Conservation (phyloP, 2,329 filamentous ascomycete species). For the Penicillium crustosum region DNA sequence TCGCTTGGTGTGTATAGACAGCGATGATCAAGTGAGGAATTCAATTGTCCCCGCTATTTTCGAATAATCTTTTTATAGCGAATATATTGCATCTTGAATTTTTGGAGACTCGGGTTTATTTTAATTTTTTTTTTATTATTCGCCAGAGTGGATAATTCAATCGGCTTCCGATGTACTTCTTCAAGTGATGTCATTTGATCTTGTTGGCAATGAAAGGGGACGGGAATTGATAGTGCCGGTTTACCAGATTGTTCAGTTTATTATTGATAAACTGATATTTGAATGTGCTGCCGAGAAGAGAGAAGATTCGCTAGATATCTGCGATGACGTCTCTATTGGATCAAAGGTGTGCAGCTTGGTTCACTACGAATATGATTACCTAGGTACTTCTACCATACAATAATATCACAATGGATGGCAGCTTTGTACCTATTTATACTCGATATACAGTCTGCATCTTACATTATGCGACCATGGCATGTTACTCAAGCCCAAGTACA, state of each 20-base stretch:
- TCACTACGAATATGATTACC: background rate
- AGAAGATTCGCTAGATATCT: background rate
- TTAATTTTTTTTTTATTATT: background rate
- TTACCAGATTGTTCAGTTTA: no score
- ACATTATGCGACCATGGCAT: background rate
- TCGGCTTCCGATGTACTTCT: no score
- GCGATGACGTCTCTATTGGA: background rate
- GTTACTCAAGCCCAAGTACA: background rate
- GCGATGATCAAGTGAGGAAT: slow-evolving; percentile 19
- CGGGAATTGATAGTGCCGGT: background rate
- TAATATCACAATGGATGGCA: background rate
- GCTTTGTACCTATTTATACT: background rate
- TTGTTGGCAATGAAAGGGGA: background rate
- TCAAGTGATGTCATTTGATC: background rate
- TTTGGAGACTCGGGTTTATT: background rate
- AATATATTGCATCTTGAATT: slow-evolving; percentile 3
- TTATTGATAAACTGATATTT: no score
- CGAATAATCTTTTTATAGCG: background rate
- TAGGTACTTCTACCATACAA: background rate
- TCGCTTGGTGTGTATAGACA: slow-evolving; percentile 77
- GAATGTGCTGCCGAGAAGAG: no score
- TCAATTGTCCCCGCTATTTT: background rate
- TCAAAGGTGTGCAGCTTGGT: background rate
- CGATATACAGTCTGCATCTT: background rate
- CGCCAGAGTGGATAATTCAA: no score